Base-by-base conservation (phyloP, 768 basidiomycete genomes). In the Kockovaella imperatae region DNA sequence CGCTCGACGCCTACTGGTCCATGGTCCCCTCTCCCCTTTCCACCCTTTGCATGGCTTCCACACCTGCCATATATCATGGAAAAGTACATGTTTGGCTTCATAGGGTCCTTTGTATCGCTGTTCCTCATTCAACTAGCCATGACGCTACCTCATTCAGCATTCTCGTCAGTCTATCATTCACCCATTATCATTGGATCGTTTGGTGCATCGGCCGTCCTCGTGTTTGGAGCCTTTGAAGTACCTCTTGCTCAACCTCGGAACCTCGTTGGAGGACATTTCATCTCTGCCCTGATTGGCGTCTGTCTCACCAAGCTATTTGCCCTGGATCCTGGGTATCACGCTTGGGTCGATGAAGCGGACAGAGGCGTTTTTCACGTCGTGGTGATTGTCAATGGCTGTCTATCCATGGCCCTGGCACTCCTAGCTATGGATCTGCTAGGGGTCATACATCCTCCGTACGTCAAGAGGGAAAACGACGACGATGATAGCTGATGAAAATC, bases 221-320 rank as follows among this genome's bases (percentile, higher is more conserved):
- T 55, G 1, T 66, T 56, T 28, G 57, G 57, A 1, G 55, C 50
- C 2, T 54, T 58, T 28, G 60, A 66, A 20, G 50, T 56, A 4
- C 64, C 64, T 2, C 35, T 66, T 0, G 47, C 60, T 13, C 64
- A 66, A 47, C 60, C 64, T 15, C 30, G 56, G 13, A 60, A 60
- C 51, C 34, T 62, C 30, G 39, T 66, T 13, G 32, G 51, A 1
- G 64, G 64, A 11, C 59, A 66, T 23, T 28, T 62, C 10, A 11
- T 59, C 13, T 50, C 54, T 23, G 60, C 64, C 0, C 20, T 66
- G 11, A 38, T 60, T 13, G 60, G 55, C 3, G 52, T 56, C 6
- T 35, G 29, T 1, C 17, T 66, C 20, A 66, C 57, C 11, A 45
- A 50, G 42, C 43, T 66, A 25, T 66, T 66, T 39, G 35, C 31